Base-by-base conservation (phyloP, 176 grass and related monocot genomes). In the Dactylis glomerata region DNA sequence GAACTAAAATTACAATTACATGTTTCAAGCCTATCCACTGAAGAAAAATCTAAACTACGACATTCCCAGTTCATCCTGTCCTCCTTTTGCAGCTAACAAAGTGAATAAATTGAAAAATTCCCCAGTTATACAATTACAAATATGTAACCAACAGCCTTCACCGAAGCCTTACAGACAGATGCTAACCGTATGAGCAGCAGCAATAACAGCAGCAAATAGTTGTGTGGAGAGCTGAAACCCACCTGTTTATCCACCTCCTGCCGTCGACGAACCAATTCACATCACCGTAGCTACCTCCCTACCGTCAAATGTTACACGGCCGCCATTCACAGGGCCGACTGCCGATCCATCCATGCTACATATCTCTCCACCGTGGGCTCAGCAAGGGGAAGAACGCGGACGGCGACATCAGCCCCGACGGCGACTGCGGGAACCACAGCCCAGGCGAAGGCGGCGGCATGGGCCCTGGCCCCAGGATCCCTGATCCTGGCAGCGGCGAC, bases 351-450 rank as follows among this genome's bases (percentile, higher is more conserved):
- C 40, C 20, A 71, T 12, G 73, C 82, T 90, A 93, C 76, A 95
- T 90, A 33, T 95, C 90, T 85, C 93, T 92, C 93, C 93, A 95
- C 75, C 93, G 70, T 55, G 93, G 90, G 80, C 93, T 95, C 3
- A 92, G 77, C 31, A 86, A 68, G 2, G 90, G 90, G 30, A 95
- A 84, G 90, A 94, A 94, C 3, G 84, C 90, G 0, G 92, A 94
- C 3, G 92, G 92, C 12, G 92, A 94, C 41, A 94, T 80, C 30
- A 95, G 86, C 16, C 90, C 93, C 0, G 90, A 95, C 9, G 93
- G 93, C 1, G 93, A 95, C 44, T 84, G 93, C 9, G 90, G 86
- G 70, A 95, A 90, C 79, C 86, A 95, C 30, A 95, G 64, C 27
- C 90, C 83, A 5, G 93, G 90, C 13, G 90, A 90, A 74, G 71